phyloP scores from a whole-genome alignment of 2,329 filamentous ascomycete genomes.

The Ambrosiella beaveri region DNA sequence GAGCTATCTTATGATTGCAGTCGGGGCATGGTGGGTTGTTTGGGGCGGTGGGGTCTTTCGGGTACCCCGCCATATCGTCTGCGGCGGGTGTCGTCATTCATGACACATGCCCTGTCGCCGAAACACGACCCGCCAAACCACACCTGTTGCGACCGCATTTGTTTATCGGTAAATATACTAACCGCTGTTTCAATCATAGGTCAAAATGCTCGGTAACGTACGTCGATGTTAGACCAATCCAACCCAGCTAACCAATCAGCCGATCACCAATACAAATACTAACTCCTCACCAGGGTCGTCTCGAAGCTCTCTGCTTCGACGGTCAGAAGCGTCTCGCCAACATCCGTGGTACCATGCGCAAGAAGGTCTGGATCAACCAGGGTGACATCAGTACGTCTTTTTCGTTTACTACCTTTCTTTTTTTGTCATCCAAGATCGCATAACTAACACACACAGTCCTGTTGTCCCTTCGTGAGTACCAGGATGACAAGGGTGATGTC shows the following conservation, averaged over 20 bases:
- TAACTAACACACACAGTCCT: constrained; percentile 34
- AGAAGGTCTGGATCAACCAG: constrained; percentile 99
- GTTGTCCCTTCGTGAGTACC: constrained; percentile 75
- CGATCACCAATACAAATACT: not conserved
- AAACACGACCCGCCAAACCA: no score
- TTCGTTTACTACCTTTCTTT: not conserved
- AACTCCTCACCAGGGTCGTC: constrained; percentile 38
- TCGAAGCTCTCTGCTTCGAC: constrained; percentile 90
- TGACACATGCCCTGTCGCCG: no score
- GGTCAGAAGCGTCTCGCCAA: constrained; percentile 60
- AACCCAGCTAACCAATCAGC: no score
- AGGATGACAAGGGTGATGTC: constrained; percentile 92
- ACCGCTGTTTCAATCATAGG: constrained; percentile 14
- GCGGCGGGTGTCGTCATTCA: no score
- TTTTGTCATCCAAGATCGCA: not conserved
- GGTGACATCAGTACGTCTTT: constrained; percentile 48
- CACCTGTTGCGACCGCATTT: no score
- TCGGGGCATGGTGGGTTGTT: not conserved
- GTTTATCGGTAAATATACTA: not conserved
- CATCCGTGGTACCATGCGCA: constrained; percentile 41
- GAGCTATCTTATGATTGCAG: not conserved
- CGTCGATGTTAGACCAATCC: not conserved
- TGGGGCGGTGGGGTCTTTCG: not conserved
- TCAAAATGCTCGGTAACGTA: constrained; percentile 85
- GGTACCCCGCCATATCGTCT: not conserved